Base-by-base conservation (phyloP, 129 eudicot species). In the Tanacetum coccineum region DNA sequence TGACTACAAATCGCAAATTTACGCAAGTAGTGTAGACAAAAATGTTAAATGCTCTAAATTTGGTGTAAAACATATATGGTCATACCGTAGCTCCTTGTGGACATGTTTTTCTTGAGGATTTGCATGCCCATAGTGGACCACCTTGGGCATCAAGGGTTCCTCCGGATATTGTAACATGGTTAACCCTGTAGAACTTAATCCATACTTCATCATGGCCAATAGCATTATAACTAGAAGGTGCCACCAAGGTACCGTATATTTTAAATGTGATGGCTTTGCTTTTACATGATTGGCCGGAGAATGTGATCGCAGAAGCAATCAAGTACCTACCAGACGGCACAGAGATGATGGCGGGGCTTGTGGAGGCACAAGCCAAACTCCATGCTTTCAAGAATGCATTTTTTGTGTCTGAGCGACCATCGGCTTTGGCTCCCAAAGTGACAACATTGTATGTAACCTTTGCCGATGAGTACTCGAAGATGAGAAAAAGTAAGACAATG, bases 61-160 rank as follows among this genome's bases (percentile, higher is more conserved):
- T 32, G 39, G 39, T 32, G 39, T 32, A 32, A 50, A 19, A 4
- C 20, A 32, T 25, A 15, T 25, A 56, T 18, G 44, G 12, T 64
- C 32, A 6, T 72, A 86, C 94, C 82, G 89, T 86, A 25, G 79
- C 82, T 17, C 94, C 94, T 18, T 58, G 50, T 9, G 94, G 94
- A 46, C 94, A 86, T 5, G 49, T 53, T 49, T 76, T 78, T 73
- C 84, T 82, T 18, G 86, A 78, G 22, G 69, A 52, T 70, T 86
- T 86, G 70, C 94, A 83, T 48, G 71, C 76, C 89, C 94, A 86
- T 17, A 86, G 72, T 3, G 59, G 28, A 44, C 63, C 15, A 11
- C 94, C 89, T 73, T 74, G 77, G 25, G 82, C 94, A 28, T 86
- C 87, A 18, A 86, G 72, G 26, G 78, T 70, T 42, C 94, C 89